These are phyloP conservation scores for Calonectria hawksworthii DNA, from an alignment of 2,329 filamentous ascomycete genomes.

Conservation along the genomic window DNA sequence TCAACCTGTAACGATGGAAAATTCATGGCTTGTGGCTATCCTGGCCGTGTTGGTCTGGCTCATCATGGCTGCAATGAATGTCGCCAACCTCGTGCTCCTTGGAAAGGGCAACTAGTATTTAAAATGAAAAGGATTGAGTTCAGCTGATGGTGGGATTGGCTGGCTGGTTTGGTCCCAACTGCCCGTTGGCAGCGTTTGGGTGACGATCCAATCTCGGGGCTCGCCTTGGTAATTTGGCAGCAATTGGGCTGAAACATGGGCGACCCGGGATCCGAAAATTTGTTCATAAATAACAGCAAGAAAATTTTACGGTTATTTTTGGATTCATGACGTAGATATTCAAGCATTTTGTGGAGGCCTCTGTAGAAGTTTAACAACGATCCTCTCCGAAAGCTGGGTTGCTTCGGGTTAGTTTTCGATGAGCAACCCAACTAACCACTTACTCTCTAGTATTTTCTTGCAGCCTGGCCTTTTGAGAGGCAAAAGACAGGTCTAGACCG, in stretches of 20 bases:
- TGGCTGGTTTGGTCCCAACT: not conserved
- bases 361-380: not conserved
- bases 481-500: not conserved
- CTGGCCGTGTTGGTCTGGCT: conserved; percentile 76
- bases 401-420: conserved; percentile 2
- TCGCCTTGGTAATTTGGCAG: not conserved
- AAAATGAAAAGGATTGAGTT: not conserved
- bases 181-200: not conserved
- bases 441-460: not conserved
- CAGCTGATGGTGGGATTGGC: not conserved
- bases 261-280: not conserved
- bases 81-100: conserved; percentile 80
- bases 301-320: not conserved
- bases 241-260: conserved; percentile 3
- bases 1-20: conserved; percentile 73
- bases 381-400: not conserved
- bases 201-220: not conserved
- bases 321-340: conserved; percentile 6
- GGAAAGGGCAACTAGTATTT: conserved; percentile 47
- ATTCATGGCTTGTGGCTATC: conserved; percentile 74
- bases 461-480: not conserved
- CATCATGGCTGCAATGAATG: conserved; percentile 82
- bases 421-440: not conserved
- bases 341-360: conserved; percentile 8
- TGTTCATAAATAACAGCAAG: not conserved